These are phyloP conservation scores for Pezicula neosporulosa DNA, from an alignment of 2,329 filamentous ascomycete genomes.

Conservation along the genomic window DNA sequence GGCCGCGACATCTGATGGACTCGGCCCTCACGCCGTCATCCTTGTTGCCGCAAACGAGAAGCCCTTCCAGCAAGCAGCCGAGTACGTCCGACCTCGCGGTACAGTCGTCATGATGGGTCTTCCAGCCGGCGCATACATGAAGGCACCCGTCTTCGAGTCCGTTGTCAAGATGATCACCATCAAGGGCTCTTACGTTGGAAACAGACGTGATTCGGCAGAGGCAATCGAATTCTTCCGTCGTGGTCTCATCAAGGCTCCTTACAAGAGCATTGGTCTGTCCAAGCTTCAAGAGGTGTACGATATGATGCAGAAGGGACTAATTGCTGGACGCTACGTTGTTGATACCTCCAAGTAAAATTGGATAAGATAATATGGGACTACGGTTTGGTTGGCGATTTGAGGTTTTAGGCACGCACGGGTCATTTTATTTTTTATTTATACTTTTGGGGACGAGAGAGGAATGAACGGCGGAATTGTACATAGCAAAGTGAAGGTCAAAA, in stretches of 20 bases:
- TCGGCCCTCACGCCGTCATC: conserved; percentile 84
- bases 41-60: conserved; percentile 84
- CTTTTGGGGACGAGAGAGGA: not conserved
- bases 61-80: conserved; percentile 92
- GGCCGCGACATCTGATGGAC: conserved; percentile 72
- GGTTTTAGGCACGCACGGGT: not conserved
- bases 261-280: conserved; percentile 78
- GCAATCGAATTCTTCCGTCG: conserved; percentile 85
- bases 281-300: conserved; percentile 80
- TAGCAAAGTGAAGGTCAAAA: not conserved
- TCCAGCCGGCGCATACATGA: conserved; percentile 74
- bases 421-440: not conserved
- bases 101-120: conserved; percentile 86
- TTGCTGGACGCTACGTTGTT: conserved; percentile 77
- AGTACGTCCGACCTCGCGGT: conserved; percentile 79
- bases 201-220: conserved; percentile 82
- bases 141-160: conserved; percentile 83
- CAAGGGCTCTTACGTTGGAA: conserved; percentile 91
- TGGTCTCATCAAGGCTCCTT: conserved; percentile 82
- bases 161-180: conserved; percentile 90
- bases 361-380: not conserved
- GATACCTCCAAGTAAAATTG: conserved; percentile 61
- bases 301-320: conserved; percentile 65
- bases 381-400: not conserved
- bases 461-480: not conserved